These are phyloP conservation scores for Eimeria necatrix DNA, from an alignment of 169 alveolate species.

Conservation along the genomic window DNA sequence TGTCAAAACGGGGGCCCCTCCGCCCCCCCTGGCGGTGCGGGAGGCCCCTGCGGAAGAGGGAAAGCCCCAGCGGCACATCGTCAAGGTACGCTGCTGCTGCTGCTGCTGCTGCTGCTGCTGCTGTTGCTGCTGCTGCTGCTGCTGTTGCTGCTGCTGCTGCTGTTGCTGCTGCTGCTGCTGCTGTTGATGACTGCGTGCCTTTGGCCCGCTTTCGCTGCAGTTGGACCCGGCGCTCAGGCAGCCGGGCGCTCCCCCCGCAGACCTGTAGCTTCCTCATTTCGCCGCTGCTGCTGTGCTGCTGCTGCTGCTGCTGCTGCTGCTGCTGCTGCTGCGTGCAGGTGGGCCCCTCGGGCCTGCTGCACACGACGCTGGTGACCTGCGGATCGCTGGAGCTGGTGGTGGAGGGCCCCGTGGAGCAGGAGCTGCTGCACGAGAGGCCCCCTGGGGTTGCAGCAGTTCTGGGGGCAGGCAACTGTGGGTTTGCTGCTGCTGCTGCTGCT, in stretches of 20 bases:
- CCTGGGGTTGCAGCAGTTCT: constrained; percentile 58
- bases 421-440: constrained; percentile 20
- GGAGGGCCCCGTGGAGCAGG: constrained; percentile 70
- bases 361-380: constrained; percentile 63
- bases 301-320: constrained; percentile 39
- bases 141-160: not conserved
- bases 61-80: constrained; percentile 34
- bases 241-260: too few relatives aligned
- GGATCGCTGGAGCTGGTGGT: constrained; percentile 74
- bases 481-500: not conserved
- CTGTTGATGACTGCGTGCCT: not conserved
- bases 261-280: too few relatives aligned
- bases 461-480: constrained; percentile 78
- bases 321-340: constrained; percentile 9
- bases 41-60: constrained; percentile 21
- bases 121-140: not conserved
- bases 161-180: not conserved
- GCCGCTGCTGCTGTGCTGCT: not conserved
- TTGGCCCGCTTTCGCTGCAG: constrained; percentile 3
- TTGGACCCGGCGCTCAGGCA: too few relatives aligned
- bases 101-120: not conserved
- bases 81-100: constrained; percentile 58
- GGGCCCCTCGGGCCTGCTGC: constrained; percentile 58
- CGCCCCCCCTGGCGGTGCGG: constrained; percentile 64
- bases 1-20: constrained; percentile 75